phyloP scores from a whole-genome alignment of 176 grass and related monocot genomes.

The Phragmites australis region DNA sequence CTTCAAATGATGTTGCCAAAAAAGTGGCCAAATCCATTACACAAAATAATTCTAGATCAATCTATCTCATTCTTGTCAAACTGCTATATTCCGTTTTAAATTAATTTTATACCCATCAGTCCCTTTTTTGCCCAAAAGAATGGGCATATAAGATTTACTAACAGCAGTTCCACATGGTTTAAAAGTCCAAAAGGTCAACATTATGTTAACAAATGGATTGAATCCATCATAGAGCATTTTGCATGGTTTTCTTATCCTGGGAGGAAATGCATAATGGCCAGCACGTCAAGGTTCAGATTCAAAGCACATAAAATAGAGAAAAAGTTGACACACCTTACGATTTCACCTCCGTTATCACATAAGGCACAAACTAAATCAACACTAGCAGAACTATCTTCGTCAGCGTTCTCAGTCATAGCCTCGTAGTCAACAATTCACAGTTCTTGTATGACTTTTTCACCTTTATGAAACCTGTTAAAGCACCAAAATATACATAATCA shows the following conservation, averaged over 20 bases:
- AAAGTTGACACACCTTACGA: constrained; percentile 39
- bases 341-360: constrained; percentile 72
- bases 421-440: constrained; percentile 14
- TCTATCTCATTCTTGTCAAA: not conserved
- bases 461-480: constrained; percentile 27
- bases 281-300: not conserved
- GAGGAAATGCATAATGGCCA: not conserved
- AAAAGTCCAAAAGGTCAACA: not conserved
- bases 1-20: no score
- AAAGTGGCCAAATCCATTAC: not conserved
- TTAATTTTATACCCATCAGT: not conserved
- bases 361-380: constrained; percentile 60
- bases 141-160: not conserved
- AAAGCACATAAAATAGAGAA: constrained; percentile 18
- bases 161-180: not conserved
- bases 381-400: constrained; percentile 5
- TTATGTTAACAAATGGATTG: not conserved
- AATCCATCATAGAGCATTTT: not conserved
- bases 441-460: constrained; percentile 6
- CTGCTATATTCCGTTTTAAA: not conserved
- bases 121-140: not conserved
- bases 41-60: constrained; percentile 7
- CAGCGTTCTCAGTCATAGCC: constrained; percentile 35
- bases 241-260: not conserved
- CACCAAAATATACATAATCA: constrained; percentile 25